phyloP scores from a whole-genome alignment of 495 filamentous ascomycete species.

The Daldinia caldariorum region DNA sequence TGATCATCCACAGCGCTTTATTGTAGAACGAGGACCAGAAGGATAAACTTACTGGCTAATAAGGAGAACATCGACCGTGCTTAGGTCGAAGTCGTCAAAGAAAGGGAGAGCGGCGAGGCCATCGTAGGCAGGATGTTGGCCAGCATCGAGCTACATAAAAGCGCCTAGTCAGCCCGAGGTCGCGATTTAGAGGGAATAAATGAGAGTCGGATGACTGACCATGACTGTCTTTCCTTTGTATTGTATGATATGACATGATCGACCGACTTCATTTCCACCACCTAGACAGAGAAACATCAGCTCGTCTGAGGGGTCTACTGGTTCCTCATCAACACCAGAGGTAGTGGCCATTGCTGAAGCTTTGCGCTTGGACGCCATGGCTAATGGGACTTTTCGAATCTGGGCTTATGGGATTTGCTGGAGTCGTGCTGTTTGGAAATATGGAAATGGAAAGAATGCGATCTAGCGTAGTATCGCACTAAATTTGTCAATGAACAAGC shows the following conservation, averaged over 20 bases:
- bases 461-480: neutral
- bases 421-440: neutral
- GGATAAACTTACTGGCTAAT: slow-evolving; percentile 89
- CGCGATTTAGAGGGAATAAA: neutral
- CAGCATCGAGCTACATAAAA: slow-evolving; percentile 82
- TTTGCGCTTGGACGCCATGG: slow-evolving; percentile 82
- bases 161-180: slow-evolving; percentile 10
- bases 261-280: slow-evolving; percentile 95
- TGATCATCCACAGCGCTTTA: slow-evolving; percentile 21
- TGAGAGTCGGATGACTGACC: slow-evolving; percentile 64
- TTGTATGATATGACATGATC: slow-evolving; percentile 96
- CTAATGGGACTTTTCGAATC: slow-evolving; percentile 7
- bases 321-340: slow-evolving; percentile 64
- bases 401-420: neutral
- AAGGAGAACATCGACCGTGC: slow-evolving; percentile 93
- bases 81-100: slow-evolving; percentile 98
- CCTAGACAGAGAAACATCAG: slow-evolving; percentile 92
- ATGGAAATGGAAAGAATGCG: slow-evolving; percentile 9
- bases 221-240: slow-evolving; percentile 99
- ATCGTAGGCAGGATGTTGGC: slow-evolving; percentile 96
- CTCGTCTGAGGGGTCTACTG: slow-evolving; percentile 82
- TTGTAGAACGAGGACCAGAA: slow-evolving; percentile 33
- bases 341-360: slow-evolving; percentile 70
- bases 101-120: slow-evolving; percentile 93
- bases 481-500: neutral